Conservation (phyloP, 805 yeast species). For the Clavispora carvajalis region DNA sequence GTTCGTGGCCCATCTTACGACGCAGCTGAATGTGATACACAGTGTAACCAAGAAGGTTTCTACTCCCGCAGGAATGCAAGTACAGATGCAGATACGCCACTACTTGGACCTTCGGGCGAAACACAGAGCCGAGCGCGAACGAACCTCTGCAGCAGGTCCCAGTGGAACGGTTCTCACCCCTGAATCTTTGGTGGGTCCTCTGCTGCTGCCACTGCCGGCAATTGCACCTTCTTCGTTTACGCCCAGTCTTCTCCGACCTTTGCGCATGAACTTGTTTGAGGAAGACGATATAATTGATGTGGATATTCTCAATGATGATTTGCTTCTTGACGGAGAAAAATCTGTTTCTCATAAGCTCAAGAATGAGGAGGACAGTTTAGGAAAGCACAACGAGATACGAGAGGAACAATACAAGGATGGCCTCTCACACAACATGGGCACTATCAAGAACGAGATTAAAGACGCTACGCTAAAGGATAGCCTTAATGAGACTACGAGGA, state of each 20-base stretch:
- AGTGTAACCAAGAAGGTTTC: constrained; percentile 31
- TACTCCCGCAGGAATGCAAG: constrained; percentile 8
- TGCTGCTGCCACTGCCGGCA: not conserved
- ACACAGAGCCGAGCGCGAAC: constrained; percentile 2
- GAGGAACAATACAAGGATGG: not conserved
- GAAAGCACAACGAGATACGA: not conserved
- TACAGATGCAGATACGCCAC: constrained; percentile 17
- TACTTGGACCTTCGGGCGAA: constrained; percentile 17
- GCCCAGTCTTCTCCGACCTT: constrained; percentile 15
- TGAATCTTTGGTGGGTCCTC: not conserved
- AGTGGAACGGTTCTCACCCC: not conserved
- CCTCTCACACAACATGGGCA: too few relatives aligned
- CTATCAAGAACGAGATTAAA: too few relatives aligned
- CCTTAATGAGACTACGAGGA: too few relatives aligned
- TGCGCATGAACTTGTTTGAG: constrained; percentile 13
- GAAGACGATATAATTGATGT: constrained; percentile 14
- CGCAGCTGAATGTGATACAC: constrained; percentile 33
- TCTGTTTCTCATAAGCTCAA: not conserved
- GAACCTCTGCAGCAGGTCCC: not conserved
- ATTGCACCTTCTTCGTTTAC: constrained; percentile 7
- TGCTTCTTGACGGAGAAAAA: constrained; percentile 1
- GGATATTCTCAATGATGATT: constrained; percentile 14
- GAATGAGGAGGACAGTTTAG: not conserved
- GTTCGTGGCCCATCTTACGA: constrained; percentile 33
- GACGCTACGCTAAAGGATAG: too few relatives aligned